Conservation (phyloP, 768 basidiomycete genomes). For the Calocybe gangraenosa region DNA sequence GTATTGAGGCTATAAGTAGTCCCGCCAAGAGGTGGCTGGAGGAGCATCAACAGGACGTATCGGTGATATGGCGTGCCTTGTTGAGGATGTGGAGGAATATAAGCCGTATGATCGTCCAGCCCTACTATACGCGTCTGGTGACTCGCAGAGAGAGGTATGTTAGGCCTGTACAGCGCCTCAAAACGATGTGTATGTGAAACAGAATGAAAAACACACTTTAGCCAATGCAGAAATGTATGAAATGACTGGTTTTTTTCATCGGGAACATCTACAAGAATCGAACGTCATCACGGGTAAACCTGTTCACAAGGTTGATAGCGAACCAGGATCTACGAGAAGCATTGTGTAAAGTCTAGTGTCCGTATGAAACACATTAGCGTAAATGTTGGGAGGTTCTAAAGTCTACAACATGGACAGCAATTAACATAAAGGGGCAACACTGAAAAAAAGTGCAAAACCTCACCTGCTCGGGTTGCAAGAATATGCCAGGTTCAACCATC, state of each 20-base stretch:
- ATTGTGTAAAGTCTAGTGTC: slow-evolving; percentile 84
- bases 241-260: slow-evolving; percentile 60
- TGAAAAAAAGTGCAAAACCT: slow-evolving; percentile 18
- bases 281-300: slow-evolving; percentile 6
- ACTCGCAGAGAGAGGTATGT: slow-evolving; percentile 71
- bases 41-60: slow-evolving; percentile 73
- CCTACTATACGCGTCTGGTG: slow-evolving; percentile 35
- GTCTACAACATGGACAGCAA: slow-evolving; percentile 48
- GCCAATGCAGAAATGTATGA: slow-evolving; percentile 79
- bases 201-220: slow-evolving; percentile 54
- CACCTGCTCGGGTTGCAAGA: slow-evolving; percentile 66
- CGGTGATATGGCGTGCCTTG: slow-evolving; percentile 89
- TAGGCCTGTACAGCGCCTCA: slow-evolving; percentile 48
- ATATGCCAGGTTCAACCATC: slow-evolving; percentile 68
- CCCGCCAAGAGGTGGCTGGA: slow-evolving; percentile 47
- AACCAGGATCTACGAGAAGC: slow-evolving; percentile 84
- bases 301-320: slow-evolving; percentile 8
- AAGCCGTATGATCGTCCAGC: slow-evolving; percentile 59
- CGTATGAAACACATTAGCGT: slow-evolving; percentile 75
- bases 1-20: slow-evolving; percentile 30
- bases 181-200: neutral
- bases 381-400: slow-evolving; percentile 55
- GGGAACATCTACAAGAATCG: slow-evolving; percentile 64
- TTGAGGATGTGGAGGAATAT: slow-evolving; percentile 91
- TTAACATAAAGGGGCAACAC: neutral